Base-by-base conservation (phyloP, 2,329 filamentous ascomycete genomes). In the Juglanconis oblonga region DNA sequence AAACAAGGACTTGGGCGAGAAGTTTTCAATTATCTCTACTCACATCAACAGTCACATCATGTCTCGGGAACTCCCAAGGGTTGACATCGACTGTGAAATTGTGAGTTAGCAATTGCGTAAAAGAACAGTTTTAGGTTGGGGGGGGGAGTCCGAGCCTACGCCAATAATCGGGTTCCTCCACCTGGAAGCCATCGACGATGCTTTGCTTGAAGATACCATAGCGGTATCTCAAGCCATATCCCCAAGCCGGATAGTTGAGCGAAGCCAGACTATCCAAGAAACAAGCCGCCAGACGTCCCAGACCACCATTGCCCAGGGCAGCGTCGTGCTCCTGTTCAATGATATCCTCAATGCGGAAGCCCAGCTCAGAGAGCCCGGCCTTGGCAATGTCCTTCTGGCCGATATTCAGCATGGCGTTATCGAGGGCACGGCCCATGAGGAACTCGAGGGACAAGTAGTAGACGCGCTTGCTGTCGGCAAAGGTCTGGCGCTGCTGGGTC, bases 181-280 rank as follows among this genome's bases (percentile, higher is more conserved):
- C 92, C 76, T 99, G 95, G 74, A 97, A 99, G 60, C 95, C 95
- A 70, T 98, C 90, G 62, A 97, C 88, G 69, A 99, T 98, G 79
- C 98, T 95, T 79, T 99, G 95, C 80, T 98, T 98, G 87, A 99
- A 99, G 74, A 99, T 99, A 72, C 91, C 91, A 73, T 98, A 98
- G 74, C 92, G 84, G 80, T 99, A 99, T 70, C 95, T 87, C 67
- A 99, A 80, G 58, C 94, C 95, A 70, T 99, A 99, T 40, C 95
- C 95, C 95, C 95, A 99, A 24, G 95, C 95, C 9, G 95, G 91
- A 74, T 90, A 97, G 79, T 97, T 96, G 68, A 99, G 83, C 10
- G 92, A 94, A 31, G 95, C 95, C 71, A 99, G 80, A 68, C 93
- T 97, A 79, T 99, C 95, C 64, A 99, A 85, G 81, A 98, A 97